Base-by-base conservation (phyloP, 805 yeast genomes). In the Clavispora vitiphila region DNA sequence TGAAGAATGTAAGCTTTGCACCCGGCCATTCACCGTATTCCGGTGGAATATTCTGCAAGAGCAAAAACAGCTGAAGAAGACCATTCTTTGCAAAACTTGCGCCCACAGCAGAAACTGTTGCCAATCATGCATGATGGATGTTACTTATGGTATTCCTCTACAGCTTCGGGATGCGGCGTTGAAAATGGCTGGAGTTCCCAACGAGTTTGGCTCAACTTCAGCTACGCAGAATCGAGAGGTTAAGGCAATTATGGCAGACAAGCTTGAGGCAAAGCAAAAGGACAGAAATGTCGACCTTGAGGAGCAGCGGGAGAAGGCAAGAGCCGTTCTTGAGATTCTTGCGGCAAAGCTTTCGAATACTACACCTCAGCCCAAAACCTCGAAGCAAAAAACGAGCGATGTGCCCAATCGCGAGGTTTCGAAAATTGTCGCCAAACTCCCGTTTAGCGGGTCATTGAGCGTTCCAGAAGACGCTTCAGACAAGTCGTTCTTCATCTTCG, bases 81-180 rank as follows among this genome's bases (percentile, higher is more conserved):
- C 96, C 2, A 61, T 78, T 1, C 77, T 91, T 15, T 91, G 99
- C 63, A 57, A 66, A 26, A 79, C 90, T 0, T 91, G 99, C 66
- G 80, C 97, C 0, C 68, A 81, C 32, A 78, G 82, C 34, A 74
- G 83, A 44, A 83, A 86, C 62, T 83, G 95, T 53, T 91, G 99
- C 57, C 98, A 93, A 60, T 67, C 80, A 19, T 91, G 99, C 60
- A 76, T 88, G 78, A 60, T 84, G 25, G 98, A 91, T 64, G 65
- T 90, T 32, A 77, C 82, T 22, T 86, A 80, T 65, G 86, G 89
- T 3, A 77, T 93, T n/a, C 87, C 96, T 0, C 58, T 88, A 14
- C 78, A 81, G 9, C 64, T 88, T 6, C 69, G 96, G 49, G 96
- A 90, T 54, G 80, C 87, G 1, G 86, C 96, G 4, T 60, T 89